Evolutionary conservation across 768 basidiomycete species (phyloP).

Genomic region (Mycena galopus): DNA sequence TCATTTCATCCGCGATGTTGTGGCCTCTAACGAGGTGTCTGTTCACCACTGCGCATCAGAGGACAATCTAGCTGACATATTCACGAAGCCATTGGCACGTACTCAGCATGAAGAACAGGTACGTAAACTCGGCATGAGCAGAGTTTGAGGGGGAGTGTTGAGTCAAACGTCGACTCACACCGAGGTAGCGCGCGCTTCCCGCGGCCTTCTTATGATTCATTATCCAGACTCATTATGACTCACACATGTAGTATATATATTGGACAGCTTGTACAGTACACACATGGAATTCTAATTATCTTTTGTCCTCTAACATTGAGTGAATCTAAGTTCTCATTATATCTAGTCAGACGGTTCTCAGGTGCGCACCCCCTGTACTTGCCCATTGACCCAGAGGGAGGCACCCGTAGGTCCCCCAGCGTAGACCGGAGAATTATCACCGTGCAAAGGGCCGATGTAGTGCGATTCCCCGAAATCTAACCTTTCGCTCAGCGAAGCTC

Average conservation of each 20-base stretch:
- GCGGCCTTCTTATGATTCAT: no score
- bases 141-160: slow-evolving; percentile 35
- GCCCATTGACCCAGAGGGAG: background rate
- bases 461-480: slow-evolving; percentile 2
- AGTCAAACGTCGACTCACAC: slow-evolving; percentile 3
- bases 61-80: slow-evolving; percentile 46
- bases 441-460: slow-evolving; percentile 4
- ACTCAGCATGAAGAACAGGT: slow-evolving; percentile 20
- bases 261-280: no score
- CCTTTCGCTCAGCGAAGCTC: background rate
- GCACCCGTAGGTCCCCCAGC: slow-evolving; percentile 3
- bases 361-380: background rate
- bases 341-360: no score
- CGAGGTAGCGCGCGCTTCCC: no score
- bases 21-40: slow-evolving; percentile 38
- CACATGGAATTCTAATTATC: no score
- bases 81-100: slow-evolving; percentile 46
- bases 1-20: slow-evolving; percentile 45
- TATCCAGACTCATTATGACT: no score
- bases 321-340: no score
- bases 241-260: no score
- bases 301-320: no score
- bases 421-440: background rate
- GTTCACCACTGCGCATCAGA: slow-evolving; percentile 42
- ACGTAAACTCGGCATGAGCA: slow-evolving; percentile 23